Evolutionary conservation across 495 filamentous ascomycete species (phyloP), one percentile per base, ranked within the genome.

Genomic region (Aspergillus leporis): DNA sequence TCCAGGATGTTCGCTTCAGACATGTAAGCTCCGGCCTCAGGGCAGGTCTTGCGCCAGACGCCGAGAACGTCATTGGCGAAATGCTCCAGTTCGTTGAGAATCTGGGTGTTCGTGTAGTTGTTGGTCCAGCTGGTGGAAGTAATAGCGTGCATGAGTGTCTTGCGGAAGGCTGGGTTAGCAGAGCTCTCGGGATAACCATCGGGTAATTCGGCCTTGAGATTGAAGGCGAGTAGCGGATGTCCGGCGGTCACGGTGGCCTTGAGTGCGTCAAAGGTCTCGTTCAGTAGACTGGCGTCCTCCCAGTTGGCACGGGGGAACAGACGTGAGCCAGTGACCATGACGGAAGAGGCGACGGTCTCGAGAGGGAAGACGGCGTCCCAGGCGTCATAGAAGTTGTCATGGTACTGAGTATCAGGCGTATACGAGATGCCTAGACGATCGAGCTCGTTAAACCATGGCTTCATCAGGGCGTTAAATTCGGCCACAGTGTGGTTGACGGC

Each of bases 151-250:
- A 85, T 74, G 8, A 80, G 73, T 13, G 79, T 74, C 0, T 73
- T 56, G 23, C 84, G 75, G 76, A 78, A 85, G 7, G 83, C 83
- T 0, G 82, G 83, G 67, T 82, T 81, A 5, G 81, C 79, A 1
- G 81, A 71, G 61, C 69, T 79, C 9, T 74, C 65, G 22, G 67
- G 28, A 53, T 62, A 61, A 4, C 65, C 65, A 1, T 56, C 32
- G 4, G 54, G 54, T 14, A 70, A 58, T 43, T 75, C 78, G 1
- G 77, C 69, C 25, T 73, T 74, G 59, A 83, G 71, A 64, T 83
- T 82, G 61, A 80, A 82, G 21, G 74, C 79, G 34, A 82, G 74
- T 13, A 83, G 64, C 14, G 71, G 52, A 40, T 70, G 71, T 23
- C 79, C 82, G 10, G 61, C 67, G 9, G 72, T 67, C 47, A 81